Base-by-base conservation (phyloP, 345 rosid genomes). In the Gynandropsis gynandra region DNA sequence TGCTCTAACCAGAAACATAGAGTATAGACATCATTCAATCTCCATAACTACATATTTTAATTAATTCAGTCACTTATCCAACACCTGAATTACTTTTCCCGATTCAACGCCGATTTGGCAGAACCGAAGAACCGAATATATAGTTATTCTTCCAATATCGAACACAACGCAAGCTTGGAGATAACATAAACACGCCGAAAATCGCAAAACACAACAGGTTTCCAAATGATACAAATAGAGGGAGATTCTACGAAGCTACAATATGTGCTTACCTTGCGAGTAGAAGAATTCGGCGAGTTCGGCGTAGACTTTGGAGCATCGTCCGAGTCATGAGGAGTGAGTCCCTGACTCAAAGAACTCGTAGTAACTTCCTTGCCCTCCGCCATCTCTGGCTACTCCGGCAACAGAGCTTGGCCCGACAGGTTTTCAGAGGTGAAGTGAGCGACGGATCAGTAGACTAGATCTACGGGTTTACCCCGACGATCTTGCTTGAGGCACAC, bases 211-310 rank as follows among this genome's bases (percentile, higher is more conserved):
- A 9, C 1, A 7, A 10, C 0, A 42, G 34, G 10, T 35, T 21
- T 35, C 9, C 20, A 3, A 24, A 45, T 5, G 5, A 19, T 8
- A 45, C n/a, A 13, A 10, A 3, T 2, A 8, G 15, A 13, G 8
- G 41, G 15, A 10, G 41, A 9, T 37, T 37, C 3, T 10, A 37
- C 41, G 3, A 42, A n/a, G 47, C 21, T 16, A 7, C 17, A 15
- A 42, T 16, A 12, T 16, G 47, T 3, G 42, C 11, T 8, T 19
- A 84, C 95, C 88, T 83, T 77, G 71, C 88, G 80, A 67, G 92
- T 77, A 17, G 92, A 82, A 56, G 95, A 82, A 69, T 72, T 79
- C 15, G 85, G 89, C 31, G 83, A 80, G 48, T 65, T 62, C 24
- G 95, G 95, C 40, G 83, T 73, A 50, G 87, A 74, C 61, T 78